phyloP scores from a whole-genome alignment of 2,329 filamentous ascomycete genomes.

The Arthrobotrys sinensis region DNA sequence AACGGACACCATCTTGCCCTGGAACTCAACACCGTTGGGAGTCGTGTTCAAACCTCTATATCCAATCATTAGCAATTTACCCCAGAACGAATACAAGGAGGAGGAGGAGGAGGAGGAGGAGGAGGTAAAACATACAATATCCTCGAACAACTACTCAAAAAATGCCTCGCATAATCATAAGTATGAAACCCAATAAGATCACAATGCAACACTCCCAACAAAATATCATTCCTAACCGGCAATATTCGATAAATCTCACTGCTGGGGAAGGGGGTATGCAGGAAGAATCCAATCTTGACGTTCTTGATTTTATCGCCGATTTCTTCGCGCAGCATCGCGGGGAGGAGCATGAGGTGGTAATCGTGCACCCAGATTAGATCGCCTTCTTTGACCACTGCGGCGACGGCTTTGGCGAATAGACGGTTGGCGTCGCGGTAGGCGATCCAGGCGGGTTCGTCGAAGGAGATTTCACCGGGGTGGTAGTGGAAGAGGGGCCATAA shows the following conservation, averaged over 20 bases:
- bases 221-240: slow-evolving; percentile 89
- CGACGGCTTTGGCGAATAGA: slow-evolving; percentile 89
- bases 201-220: slow-evolving; percentile 90
- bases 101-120: background rate
- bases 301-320: slow-evolving; percentile 82
- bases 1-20: slow-evolving; percentile 86
- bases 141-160: slow-evolving; percentile 94
- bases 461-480: slow-evolving; percentile 97
- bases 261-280: slow-evolving; percentile 96
- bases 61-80: background rate
- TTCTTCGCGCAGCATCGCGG: slow-evolving; percentile 93
- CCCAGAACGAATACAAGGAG: slow-evolving; percentile 29
- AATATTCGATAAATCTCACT: slow-evolving; percentile 97
- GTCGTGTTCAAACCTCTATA: slow-evolving; percentile 76
- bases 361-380: slow-evolving; percentile 99
- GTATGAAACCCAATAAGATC: slow-evolving; percentile 98
- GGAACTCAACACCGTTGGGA: slow-evolving; percentile 92
- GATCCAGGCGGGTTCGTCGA: slow-evolving; percentile 93
- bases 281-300: slow-evolving; percentile 97
- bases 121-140: slow-evolving; percentile 79
- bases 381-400: slow-evolving; percentile 89
- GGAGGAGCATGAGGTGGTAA: slow-evolving; percentile 97
- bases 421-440: slow-evolving; percentile 95
- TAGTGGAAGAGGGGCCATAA: slow-evolving; percentile 99
- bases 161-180: slow-evolving; percentile 98